phyloP scores from a whole-genome alignment of 2,329 filamentous ascomycete genomes.

The Didymosphaeria variabile region DNA sequence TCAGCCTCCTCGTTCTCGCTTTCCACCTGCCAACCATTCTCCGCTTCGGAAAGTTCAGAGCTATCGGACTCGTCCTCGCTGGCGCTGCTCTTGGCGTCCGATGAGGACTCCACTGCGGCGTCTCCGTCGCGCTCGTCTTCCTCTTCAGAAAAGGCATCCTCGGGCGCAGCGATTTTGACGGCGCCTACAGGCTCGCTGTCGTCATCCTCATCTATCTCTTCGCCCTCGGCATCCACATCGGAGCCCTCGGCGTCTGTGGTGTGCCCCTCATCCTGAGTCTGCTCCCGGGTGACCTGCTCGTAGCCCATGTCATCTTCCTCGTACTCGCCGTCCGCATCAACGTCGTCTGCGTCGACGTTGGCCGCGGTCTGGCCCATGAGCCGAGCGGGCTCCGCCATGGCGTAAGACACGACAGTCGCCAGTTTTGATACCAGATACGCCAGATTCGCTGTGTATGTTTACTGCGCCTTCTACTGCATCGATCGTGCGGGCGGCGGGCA shows the following conservation, averaged over 20 bases:
- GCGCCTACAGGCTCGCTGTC: slow-evolving; percentile 56
- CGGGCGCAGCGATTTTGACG: slow-evolving; percentile 50
- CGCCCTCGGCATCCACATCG: slow-evolving; percentile 54
- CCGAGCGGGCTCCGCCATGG: slow-evolving; percentile 53
- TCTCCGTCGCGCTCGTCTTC: slow-evolving; percentile 51
- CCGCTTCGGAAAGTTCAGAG: slow-evolving; percentile 63
- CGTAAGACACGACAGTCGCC: slow-evolving; percentile 52
- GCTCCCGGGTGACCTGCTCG: slow-evolving; percentile 29
- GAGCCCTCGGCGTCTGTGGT: slow-evolving; percentile 53
- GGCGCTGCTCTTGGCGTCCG: slow-evolving; percentile 49
- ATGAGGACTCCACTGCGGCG: slow-evolving; percentile 48
- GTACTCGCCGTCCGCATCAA: slow-evolving; percentile 51
- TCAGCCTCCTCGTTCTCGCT: slow-evolving; percentile 66
- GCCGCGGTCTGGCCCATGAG: slow-evolving; percentile 46
- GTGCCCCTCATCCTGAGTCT: slow-evolving; percentile 39
- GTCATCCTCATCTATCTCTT: slow-evolving; percentile 63
- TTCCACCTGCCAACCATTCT: slow-evolving; percentile 62
- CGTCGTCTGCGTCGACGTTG: slow-evolving; percentile 45
- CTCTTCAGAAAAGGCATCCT: slow-evolving; percentile 47
- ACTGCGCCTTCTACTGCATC: slow-evolving; percentile 32
- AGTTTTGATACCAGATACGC: slow-evolving; percentile 49
- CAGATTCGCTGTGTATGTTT: slow-evolving; percentile 38
- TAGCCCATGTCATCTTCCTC: slow-evolving; percentile 50
- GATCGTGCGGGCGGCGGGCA: slow-evolving; percentile 32
- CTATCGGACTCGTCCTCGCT: slow-evolving; percentile 51